Conservation (phyloP, 352 stramenopile species). For the Pythium monospermum region DNA sequence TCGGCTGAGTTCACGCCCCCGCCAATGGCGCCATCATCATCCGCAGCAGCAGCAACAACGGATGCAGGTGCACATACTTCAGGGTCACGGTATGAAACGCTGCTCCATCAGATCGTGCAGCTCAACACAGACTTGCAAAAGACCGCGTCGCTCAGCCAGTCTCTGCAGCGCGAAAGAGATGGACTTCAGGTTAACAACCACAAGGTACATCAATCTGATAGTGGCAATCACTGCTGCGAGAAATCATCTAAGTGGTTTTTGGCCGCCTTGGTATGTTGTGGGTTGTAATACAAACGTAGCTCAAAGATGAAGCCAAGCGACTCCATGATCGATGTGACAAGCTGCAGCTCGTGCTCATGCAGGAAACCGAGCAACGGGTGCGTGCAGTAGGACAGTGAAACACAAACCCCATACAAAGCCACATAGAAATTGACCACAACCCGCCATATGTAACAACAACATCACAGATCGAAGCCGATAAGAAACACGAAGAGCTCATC, state of each 20-base stretch:
- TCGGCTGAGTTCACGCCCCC: too few relatives aligned
- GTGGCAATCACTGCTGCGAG: background rate
- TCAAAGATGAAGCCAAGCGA: conserved; percentile 58
- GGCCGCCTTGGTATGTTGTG: too few relatives aligned
- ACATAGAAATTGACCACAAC: too few relatives aligned
- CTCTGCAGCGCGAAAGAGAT: conserved; percentile 73
- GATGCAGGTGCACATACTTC: background rate
- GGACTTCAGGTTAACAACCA: conserved; percentile 50
- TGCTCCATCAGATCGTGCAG: conserved; percentile 81
- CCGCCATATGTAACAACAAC: background rate
- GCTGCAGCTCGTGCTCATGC: conserved; percentile 70
- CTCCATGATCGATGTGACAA: conserved; percentile 78
- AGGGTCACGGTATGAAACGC: conserved; percentile 55
- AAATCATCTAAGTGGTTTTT: too few relatives aligned
- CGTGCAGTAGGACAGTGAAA: too few relatives aligned
- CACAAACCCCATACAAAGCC: background rate
- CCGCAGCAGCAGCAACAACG: background rate
- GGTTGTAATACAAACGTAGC: too few relatives aligned
- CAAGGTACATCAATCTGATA: conserved; percentile 28
- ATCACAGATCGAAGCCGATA: conserved; percentile 66
- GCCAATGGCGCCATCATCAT: background rate
- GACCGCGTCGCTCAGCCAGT: conserved; percentile 73
- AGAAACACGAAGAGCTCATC: conserved; percentile 78
- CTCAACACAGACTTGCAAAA: conserved; percentile 82
- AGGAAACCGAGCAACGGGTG: conserved; percentile 80